These are phyloP conservation scores for Penicillium salamii DNA, from an alignment of 495 filamentous ascomycete species.

Conservation along the genomic window DNA sequence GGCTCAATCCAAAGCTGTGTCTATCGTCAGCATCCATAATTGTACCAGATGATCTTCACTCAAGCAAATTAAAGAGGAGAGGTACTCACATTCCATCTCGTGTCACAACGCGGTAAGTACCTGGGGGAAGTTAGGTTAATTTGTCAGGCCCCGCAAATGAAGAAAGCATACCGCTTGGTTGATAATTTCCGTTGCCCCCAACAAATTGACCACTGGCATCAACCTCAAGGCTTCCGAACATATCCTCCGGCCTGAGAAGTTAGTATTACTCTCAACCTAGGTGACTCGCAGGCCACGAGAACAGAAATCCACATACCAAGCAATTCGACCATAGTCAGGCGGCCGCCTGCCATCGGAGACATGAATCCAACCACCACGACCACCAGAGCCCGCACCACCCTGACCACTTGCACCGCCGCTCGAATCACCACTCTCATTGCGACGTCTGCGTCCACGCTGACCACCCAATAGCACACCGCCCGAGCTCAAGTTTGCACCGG, in stretches of 20 bases:
- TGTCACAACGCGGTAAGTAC: conserved; percentile 56
- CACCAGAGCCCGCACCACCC: conserved; percentile 79
- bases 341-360: conserved; percentile 78
- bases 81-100: conserved; percentile 58
- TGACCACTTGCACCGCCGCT: conserved; percentile 77
- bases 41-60: neutral
- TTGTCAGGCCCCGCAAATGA: neutral
- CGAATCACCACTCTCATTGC: conserved; percentile 50
- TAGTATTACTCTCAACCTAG: conserved; percentile 4
- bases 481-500: conserved; percentile 66
- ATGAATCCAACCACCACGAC: conserved; percentile 85
- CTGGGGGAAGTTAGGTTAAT: conserved; percentile 22
- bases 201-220: conserved; percentile 73
- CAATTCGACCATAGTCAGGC: conserved; percentile 87
- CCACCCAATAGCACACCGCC: conserved; percentile 62
- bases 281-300: neutral
- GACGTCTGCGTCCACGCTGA: conserved; percentile 33
- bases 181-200: conserved; percentile 55
- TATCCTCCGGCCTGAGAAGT: conserved; percentile 68
- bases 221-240: conserved; percentile 88
- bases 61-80: neutral
- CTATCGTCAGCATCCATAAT: conserved; percentile 14
- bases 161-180: conserved; percentile 49
- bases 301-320: conserved; percentile 49
- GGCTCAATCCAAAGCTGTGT: conserved; percentile 51